Conservation (phyloP, 768 basidiomycete genomes). For the Tricholomella constricta region DNA sequence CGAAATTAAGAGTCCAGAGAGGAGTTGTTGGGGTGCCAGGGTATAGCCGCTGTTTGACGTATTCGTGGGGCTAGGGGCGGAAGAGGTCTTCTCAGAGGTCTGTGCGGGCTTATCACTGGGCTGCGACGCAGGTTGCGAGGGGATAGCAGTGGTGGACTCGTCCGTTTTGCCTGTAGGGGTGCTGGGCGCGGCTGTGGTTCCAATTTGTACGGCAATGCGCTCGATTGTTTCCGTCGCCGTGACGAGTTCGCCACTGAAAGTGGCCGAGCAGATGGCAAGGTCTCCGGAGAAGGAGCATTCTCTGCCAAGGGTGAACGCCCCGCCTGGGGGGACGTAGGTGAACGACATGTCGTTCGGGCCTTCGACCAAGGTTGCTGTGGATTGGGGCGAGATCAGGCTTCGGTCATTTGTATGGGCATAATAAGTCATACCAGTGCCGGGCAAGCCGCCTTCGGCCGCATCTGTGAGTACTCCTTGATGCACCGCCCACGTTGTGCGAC, state of each 20-base stretch:
- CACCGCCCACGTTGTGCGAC: conserved; percentile 28
- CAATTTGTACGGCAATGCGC: conserved; percentile 18
- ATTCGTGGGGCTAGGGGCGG: conserved; percentile 17
- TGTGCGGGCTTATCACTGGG: conserved; percentile 5
- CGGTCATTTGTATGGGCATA: neutral
- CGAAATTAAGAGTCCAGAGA: conserved; percentile 10
- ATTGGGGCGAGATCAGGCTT: neutral
- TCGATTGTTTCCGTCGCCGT: conserved; percentile 19
- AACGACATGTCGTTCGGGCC: conserved; percentile 23
- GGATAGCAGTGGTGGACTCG: neutral
- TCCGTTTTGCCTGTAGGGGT: neutral
- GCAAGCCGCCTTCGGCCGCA: conserved; percentile 6
- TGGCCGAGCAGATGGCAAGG: conserved; percentile 24
- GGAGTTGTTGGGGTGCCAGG: conserved; percentile 9
- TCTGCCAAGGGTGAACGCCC: conserved; percentile 17
- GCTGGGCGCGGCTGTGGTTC: conserved; percentile 14
- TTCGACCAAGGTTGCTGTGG: conserved; percentile 29
- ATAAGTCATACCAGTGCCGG: conserved; percentile 21
- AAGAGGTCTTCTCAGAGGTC: conserved; percentile 18
- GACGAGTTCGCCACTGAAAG: conserved; percentile 12
- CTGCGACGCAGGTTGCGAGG: conserved; percentile 10
- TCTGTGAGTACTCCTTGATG: conserved; percentile 21
- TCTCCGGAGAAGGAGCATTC: conserved; percentile 19
- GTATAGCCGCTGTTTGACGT: conserved; percentile 4
- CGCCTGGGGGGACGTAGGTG: conserved; percentile 16